A percentile compares a stretch with the other conserved stretches of the same genome.
Evolutionary conservation across 441 rosid genomes (phyloP).

Genomic region (Pelargonium citronellum): DNA sequence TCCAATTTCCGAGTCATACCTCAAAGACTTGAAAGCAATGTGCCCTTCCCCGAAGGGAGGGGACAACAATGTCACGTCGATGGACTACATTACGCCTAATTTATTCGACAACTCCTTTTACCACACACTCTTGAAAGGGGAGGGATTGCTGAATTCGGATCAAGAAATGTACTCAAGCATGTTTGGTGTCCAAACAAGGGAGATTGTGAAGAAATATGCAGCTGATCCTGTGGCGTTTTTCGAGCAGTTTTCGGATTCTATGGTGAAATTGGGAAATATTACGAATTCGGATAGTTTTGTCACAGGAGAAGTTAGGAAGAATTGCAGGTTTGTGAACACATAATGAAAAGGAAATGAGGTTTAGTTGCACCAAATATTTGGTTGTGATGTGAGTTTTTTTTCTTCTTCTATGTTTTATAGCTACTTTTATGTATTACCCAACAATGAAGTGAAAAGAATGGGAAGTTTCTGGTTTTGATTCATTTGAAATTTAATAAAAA

Average conservation of each 20-base stretch:
- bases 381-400: too few species aligned
- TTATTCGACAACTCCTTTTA: conserved; percentile 55
- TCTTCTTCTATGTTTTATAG: too few species aligned
- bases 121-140: conserved; percentile 42
- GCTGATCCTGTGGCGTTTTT: conserved; percentile 45
- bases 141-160: conserved; percentile 57
- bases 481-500: too few species aligned
- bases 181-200: conserved; percentile 37
- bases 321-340: conserved; percentile 55
- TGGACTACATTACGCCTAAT: conserved; percentile 51
- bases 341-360: conserved; percentile 14
- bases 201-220: conserved; percentile 49
- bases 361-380: too few species aligned
- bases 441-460: too few species aligned
- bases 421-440: too few species aligned
- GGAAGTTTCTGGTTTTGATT: too few species aligned
- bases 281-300: conserved; percentile 45
- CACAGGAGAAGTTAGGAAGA: conserved; percentile 52
- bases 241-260: conserved; percentile 51
- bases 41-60: conserved; percentile 48
- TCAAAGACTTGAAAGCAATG: conserved; percentile 29
- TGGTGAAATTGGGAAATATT: conserved; percentile 67
- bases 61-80: conserved; percentile 40
- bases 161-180: conserved; percentile 60
- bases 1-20: conserved; percentile 30